Conservation (phyloP, 2,329 filamentous ascomycete species). For the Malbranchea zuffiana region DNA sequence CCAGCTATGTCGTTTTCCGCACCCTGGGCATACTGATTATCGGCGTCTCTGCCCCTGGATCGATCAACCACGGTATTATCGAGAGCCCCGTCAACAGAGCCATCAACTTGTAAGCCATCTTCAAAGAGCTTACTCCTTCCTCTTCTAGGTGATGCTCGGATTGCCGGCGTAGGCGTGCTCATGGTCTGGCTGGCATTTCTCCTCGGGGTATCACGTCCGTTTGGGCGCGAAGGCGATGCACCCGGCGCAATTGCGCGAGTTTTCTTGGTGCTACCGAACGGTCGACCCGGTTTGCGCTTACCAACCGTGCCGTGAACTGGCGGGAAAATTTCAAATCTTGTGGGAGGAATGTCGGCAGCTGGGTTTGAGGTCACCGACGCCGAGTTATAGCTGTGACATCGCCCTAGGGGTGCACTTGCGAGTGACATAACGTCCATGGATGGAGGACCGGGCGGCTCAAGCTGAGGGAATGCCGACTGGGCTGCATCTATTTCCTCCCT, state of each 20-base stretch:
- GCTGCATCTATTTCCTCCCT: conserved; percentile 1
- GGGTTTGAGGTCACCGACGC: conserved; percentile 19
- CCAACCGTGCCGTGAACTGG: conserved; percentile 28
- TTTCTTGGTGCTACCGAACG: conserved; percentile 23
- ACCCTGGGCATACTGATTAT: too few relatives aligned
- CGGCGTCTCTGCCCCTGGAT: too few relatives aligned
- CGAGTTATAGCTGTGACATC: conserved; percentile 21
- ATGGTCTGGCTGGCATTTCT: conserved; percentile 22
- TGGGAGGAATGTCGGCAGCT: conserved; percentile 30
- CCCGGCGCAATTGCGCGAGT: conserved; percentile 20
- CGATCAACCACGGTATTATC: background rate
- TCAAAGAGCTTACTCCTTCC: conserved; percentile 22
- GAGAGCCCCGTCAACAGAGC: background rate
- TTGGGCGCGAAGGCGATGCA: conserved; percentile 26
- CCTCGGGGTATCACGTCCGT: conserved; percentile 29
- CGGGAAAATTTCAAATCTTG: conserved; percentile 35
- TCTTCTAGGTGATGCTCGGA: conserved; percentile 21
- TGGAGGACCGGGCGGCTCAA: conserved; percentile 17
- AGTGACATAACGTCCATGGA: conserved; percentile 24
- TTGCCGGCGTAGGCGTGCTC: conserved; percentile 22
- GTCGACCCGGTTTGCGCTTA: conserved; percentile 31
- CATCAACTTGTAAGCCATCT: conserved; percentile 14
- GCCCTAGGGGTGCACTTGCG: conserved; percentile 13
- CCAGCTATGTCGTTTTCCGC: too few relatives aligned
- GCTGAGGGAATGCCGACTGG: conserved; percentile 6